Percentiles rank a stretch among this genome's conserved stretches.
Conservation (phyloP, 2,329 filamentous ascomycete species). For the Byssothecium circinans region DNA sequence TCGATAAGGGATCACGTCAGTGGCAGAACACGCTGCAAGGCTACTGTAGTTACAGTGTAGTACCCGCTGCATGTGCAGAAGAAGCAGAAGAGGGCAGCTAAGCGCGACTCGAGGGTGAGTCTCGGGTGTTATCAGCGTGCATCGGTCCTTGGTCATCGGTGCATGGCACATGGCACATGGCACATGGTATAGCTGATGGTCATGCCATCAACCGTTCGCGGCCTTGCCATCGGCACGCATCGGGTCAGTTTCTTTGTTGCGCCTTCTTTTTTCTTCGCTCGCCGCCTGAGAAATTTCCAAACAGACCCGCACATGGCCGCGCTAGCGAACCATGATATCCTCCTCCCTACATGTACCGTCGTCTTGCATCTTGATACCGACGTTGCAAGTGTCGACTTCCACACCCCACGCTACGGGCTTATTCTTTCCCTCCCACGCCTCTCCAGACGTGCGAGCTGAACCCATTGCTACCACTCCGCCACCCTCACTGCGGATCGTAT, state of each 20-base stretch:
- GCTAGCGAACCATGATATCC: too few species aligned
- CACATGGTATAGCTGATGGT: background rate
- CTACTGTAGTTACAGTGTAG: too few species aligned
- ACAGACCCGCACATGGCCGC: background rate
- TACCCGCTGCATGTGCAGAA: too few species aligned
- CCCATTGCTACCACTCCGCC: background rate
- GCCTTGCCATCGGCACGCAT: background rate
- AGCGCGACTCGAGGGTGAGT: too few species aligned
- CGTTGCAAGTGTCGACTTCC: background rate
- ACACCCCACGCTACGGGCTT: background rate
- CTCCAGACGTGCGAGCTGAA: background rate
- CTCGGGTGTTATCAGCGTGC: too few species aligned
- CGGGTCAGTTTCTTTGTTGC: constrained; percentile 2
- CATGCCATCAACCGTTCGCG: constrained; percentile 7
- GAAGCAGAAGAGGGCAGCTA: too few species aligned
- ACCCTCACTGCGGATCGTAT: background rate
- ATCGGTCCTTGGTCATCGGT: background rate
- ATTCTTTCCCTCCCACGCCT: background rate
- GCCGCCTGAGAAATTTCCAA: background rate
- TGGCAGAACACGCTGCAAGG: too few species aligned
- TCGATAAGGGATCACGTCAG: too few species aligned
- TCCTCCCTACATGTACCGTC: too few species aligned
- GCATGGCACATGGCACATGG: background rate
- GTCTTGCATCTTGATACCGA: background rate
- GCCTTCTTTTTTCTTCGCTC: background rate